phyloP scores from a whole-genome alignment of 805 yeast genomes.

The Wickerhamomyces subpelliculosus region DNA sequence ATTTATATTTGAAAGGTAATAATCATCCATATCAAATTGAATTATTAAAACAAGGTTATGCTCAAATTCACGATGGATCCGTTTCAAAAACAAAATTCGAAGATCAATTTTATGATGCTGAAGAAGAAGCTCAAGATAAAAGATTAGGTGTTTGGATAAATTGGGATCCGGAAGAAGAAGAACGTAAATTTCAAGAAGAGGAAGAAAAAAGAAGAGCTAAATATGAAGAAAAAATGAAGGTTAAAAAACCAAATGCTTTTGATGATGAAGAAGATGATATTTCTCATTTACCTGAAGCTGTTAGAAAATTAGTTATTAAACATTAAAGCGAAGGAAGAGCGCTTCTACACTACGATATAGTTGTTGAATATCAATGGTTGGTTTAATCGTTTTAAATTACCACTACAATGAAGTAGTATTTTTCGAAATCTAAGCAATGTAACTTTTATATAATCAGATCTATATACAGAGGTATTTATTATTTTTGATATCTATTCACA shows the following conservation, averaged over 20 bases:
- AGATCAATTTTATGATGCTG: slow-evolving; percentile 50
- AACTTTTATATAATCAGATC: no score
- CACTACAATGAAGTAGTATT: no score
- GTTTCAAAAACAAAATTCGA: slow-evolving; percentile 50
- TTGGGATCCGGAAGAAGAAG: slow-evolving; percentile 40
- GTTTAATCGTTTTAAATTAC: no score
- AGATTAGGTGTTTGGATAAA: slow-evolving; percentile 64
- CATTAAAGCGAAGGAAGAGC: not conserved
- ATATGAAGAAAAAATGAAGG: slow-evolving; percentile 17
- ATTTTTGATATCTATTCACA: no score
- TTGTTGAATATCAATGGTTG: no score
- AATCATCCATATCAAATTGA: slow-evolving; percentile 49
- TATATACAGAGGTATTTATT: no score
- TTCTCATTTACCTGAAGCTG: slow-evolving; percentile 20
- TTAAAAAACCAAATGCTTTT: slow-evolving; percentile 16
- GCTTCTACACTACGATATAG: no score
- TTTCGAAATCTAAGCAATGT: no score
- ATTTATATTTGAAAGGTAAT: slow-evolving; percentile 45
- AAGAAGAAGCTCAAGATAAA: slow-evolving; percentile 47
- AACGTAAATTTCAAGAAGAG: slow-evolving; percentile 19
- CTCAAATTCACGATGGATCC: slow-evolving; percentile 58
- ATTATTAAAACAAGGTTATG: slow-evolving; percentile 57
- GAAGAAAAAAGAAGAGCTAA: slow-evolving; percentile 20
- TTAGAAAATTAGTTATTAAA: slow-evolving; percentile 18
- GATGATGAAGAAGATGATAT: slow-evolving; percentile 21